A percentile compares a stretch with the other conserved stretches of the same genome.
Evolutionary conservation across 257 asterid genomes (phyloP).

Genomic region (Gardenia jasminoides): DNA sequence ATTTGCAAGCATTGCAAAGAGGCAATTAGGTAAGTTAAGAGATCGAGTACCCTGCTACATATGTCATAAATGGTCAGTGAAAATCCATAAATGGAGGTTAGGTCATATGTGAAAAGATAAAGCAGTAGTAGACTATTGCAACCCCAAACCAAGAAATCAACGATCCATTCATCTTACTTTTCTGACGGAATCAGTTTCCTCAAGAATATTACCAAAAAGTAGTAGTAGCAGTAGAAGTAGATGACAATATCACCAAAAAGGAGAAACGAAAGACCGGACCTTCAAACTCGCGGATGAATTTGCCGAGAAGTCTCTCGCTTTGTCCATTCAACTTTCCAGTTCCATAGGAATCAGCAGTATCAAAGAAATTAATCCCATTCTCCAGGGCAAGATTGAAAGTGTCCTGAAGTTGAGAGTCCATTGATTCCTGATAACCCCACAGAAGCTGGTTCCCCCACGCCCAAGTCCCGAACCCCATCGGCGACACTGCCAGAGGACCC

Average conservation of each 20-base stretch:
- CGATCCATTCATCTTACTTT: neutral
- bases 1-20: too few species aligned
- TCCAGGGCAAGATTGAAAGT: constrained; percentile 74
- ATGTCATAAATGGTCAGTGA: too few species aligned
- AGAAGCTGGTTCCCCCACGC: constrained; percentile 96
- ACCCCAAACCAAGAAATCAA: neutral
- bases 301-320: constrained; percentile 93
- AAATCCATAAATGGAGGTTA: too few species aligned
- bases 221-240: too few species aligned
- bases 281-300: constrained; percentile 58
- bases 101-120: too few species aligned
- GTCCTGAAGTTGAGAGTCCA: constrained; percentile 86
- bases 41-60: too few species aligned
- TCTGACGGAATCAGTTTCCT: too few species aligned
- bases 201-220: too few species aligned
- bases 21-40: too few species aligned
- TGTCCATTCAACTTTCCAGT: constrained; percentile 85
- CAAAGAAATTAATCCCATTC: constrained; percentile 80
- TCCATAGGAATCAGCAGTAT: constrained; percentile 97
- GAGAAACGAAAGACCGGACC: constrained; percentile 27
- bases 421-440: constrained; percentile 94
- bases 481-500: constrained; percentile 79
- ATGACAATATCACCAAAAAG: too few species aligned
- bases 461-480: constrained; percentile 99
- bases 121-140: too few species aligned